Conservation (phyloP, 208 protist genomes). For the Leptomonas pyrrhocoris region DNA sequence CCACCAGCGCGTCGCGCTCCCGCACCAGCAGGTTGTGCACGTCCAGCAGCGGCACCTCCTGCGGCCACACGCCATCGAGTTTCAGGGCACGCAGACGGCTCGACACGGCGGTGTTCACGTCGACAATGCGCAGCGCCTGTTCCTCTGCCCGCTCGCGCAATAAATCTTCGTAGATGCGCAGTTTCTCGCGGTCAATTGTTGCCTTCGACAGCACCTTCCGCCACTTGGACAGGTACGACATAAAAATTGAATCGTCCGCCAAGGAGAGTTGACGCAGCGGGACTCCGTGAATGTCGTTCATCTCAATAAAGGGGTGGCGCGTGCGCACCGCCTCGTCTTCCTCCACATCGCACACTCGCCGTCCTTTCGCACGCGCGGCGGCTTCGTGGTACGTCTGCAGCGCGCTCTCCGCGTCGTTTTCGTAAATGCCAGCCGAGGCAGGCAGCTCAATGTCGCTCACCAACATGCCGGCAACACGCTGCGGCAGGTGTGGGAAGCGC, state of each 20-base stretch:
- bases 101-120: conserved; percentile 21
- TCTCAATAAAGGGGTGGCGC: conserved; percentile 71
- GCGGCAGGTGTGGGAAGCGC: conserved; percentile 38
- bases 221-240: conserved; percentile 51
- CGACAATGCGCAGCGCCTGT: conserved; percentile 29
- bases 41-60: conserved; percentile 15
- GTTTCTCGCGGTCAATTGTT: conserved; percentile 52
- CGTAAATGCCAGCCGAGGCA: conserved; percentile 18
- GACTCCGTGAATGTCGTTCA: conserved; percentile 54
- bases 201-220: conserved; percentile 40
- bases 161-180: conserved; percentile 69
- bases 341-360: conserved; percentile 42
- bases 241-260: conserved; percentile 32
- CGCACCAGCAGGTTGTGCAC: conserved; percentile 22
- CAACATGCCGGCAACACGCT: conserved; percentile 48
- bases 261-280: conserved; percentile 57
- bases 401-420: conserved; percentile 27
- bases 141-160: conserved; percentile 57
- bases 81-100: conserved; percentile 15
- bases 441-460: conserved; percentile 42
- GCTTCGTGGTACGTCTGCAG: conserved; percentile 21
- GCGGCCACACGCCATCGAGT: conserved; percentile 11
- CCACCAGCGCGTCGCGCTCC: conserved; percentile 14
- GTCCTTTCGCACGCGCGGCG: conserved; percentile 13
- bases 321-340: conserved; percentile 70